phyloP scores from a whole-genome alignment of 805 yeast species.

The Ascoidea rubescens region DNA sequence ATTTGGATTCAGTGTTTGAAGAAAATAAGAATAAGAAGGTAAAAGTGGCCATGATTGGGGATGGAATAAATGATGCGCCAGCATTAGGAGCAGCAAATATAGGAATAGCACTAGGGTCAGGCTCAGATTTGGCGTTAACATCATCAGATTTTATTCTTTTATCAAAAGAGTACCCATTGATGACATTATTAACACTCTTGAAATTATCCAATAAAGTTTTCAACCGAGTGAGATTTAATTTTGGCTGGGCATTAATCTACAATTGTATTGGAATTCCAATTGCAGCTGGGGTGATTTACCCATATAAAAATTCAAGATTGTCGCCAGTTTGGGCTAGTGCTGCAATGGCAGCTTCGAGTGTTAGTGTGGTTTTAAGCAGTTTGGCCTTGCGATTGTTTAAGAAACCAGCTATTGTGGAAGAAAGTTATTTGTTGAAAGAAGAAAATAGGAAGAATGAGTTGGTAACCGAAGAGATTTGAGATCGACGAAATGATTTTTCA shows the following conservation, averaged over 20 bases:
- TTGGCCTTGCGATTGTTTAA: conserved; percentile 33
- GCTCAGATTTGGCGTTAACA: conserved; percentile 62
- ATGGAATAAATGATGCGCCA: conserved; percentile 77
- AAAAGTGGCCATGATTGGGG: conserved; percentile 66
- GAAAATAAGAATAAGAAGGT: conserved; percentile 11
- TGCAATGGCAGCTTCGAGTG: conserved; percentile 48
- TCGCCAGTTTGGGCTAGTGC: conserved; percentile 57
- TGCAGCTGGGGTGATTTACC: conserved; percentile 56
- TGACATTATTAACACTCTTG: conserved; percentile 39
- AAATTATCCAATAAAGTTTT: conserved; percentile 36
- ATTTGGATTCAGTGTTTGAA: conserved; percentile 6
- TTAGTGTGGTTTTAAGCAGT: conserved; percentile 45
- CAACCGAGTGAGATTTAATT: conserved; percentile 39
- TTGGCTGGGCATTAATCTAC: conserved; percentile 46
- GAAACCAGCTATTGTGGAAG: conserved; percentile 18
- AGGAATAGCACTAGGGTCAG: conserved; percentile 65
- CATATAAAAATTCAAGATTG: conserved; percentile 35
- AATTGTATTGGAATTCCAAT: conserved; percentile 45
- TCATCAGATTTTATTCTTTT: conserved; percentile 63
- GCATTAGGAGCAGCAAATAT: conserved; percentile 64
- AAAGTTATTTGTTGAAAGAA: neutral
- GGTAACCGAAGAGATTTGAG: no score
- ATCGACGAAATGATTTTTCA: no score
- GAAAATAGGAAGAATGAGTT: no score
- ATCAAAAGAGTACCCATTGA: conserved; percentile 34